Conservation (phyloP, 2,329 filamentous ascomycete genomes). For the Xylariaceae sp. region DNA sequence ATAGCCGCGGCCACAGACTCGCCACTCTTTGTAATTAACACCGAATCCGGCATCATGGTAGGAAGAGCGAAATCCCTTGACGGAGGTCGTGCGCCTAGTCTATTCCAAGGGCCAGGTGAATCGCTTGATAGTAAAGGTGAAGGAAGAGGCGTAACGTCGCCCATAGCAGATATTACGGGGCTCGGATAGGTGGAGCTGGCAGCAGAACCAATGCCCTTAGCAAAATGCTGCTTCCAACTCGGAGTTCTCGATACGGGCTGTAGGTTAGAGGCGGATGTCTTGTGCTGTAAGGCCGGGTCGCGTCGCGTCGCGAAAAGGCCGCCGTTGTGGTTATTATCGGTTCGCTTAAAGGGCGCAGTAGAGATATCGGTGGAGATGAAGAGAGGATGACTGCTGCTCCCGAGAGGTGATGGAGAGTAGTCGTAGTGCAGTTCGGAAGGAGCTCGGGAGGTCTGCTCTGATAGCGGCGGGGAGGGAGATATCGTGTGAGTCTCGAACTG, state of each 20-base stretch:
- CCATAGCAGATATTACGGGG: slow-evolving; percentile 76
- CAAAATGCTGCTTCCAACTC: slow-evolving; percentile 63
- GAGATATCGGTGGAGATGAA: slow-evolving; percentile 48
- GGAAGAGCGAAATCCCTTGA: slow-evolving; percentile 53
- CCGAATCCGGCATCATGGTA: slow-evolving; percentile 50
- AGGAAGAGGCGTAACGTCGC: slow-evolving; percentile 78
- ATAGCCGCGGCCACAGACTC: slow-evolving; percentile 59
- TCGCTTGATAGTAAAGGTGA: slow-evolving; percentile 72
- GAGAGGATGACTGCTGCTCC: slow-evolving; percentile 37
- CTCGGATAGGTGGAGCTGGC: slow-evolving; percentile 74
- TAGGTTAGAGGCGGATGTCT: slow-evolving; percentile 53
- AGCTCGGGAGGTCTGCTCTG: slow-evolving; percentile 30
- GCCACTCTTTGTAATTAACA: slow-evolving; percentile 56
- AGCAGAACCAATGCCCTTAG: slow-evolving; percentile 59
- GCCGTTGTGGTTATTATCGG: slow-evolving; percentile 44
- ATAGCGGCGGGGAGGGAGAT: slow-evolving; percentile 45
- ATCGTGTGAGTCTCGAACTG: slow-evolving; percentile 48
- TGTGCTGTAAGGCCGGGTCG: slow-evolving; percentile 45
- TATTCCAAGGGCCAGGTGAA: slow-evolving; percentile 71
- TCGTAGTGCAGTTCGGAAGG: slow-evolving; percentile 25
- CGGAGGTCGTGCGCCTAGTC: slow-evolving; percentile 53
- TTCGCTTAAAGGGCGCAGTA: slow-evolving; percentile 34
- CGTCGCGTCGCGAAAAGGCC: slow-evolving; percentile 41
- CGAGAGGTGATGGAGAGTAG: slow-evolving; percentile 29
- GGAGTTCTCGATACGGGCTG: slow-evolving; percentile 63